Conservation (phyloP, 2,329 filamentous ascomycete species). For the Cladosporium velox region DNA sequence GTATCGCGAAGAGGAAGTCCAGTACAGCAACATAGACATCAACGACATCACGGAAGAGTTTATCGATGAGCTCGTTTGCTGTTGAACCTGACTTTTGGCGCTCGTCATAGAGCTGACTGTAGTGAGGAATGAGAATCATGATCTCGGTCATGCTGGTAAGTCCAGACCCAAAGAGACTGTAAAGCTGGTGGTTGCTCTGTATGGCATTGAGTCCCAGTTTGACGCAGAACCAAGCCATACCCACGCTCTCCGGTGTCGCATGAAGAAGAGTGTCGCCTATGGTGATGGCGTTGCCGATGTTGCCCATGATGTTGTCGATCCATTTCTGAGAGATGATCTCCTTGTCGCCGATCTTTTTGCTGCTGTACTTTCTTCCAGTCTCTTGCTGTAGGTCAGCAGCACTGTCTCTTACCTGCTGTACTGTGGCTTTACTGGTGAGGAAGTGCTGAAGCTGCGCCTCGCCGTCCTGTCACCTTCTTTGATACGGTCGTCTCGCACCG, state of each 20-base stretch:
- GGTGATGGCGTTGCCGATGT: conserved; percentile 25
- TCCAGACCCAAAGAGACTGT: conserved; percentile 25
- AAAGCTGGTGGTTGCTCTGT: conserved; percentile 28
- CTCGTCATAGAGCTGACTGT: no score
- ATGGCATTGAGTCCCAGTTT: conserved; percentile 26
- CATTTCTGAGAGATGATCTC: conserved; percentile 21
- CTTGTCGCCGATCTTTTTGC: conserved; percentile 21
- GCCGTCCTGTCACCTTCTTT: conserved; percentile 18
- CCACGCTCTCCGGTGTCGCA: conserved; percentile 27
- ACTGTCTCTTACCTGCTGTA: conserved; percentile 7
- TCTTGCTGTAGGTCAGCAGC: conserved; percentile 12
- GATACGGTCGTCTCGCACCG: conserved; percentile 3
- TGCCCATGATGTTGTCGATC: conserved; percentile 24
- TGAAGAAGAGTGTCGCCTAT: conserved; percentile 25
- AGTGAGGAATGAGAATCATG: conserved; percentile 21
- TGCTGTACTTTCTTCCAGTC: conserved; percentile 22
- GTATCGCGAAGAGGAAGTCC: no score
- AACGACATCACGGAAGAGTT: no score
- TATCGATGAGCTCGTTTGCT: no score
- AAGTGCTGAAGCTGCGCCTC: conserved; percentile 19
- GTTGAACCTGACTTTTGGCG: no score
- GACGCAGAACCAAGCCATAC: conserved; percentile 27
- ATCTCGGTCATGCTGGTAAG: conserved; percentile 26
- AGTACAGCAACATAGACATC: no score
- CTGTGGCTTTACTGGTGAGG: conserved; percentile 11